Percentiles rank a stretch among this genome's conserved stretches.
Conservation (phyloP, 164 flowering plant species). For the Piper longum region DNA sequence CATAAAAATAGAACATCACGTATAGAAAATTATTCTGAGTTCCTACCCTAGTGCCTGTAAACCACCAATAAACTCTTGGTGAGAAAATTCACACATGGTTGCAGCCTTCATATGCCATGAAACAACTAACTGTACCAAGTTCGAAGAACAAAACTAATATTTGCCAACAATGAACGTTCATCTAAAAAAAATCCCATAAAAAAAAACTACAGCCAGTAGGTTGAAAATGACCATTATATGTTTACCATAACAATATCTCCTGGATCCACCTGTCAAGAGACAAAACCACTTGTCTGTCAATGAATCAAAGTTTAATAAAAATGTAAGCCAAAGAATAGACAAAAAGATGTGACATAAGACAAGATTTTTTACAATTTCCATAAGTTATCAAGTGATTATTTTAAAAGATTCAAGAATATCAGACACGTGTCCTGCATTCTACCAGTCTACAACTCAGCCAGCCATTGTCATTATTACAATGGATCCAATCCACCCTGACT, state of each 20-base stretch:
- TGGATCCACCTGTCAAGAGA: constrained; percentile 82
- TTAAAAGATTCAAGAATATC: too few species aligned
- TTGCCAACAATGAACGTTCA: constrained; percentile 1
- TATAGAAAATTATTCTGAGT: not conserved
- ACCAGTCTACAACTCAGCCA: too few species aligned
- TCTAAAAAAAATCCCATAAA: not conserved
- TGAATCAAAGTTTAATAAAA: not conserved
- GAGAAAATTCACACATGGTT: constrained; percentile 97
- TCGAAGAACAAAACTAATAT: constrained; percentile 1
- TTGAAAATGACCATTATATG: not conserved
- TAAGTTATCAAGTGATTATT: too few species aligned
- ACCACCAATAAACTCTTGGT: constrained; percentile 85
- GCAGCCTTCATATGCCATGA: constrained; percentile 99
- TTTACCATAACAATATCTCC: constrained; percentile 96
- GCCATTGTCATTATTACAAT: too few species aligned
- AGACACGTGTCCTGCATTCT: too few species aligned
- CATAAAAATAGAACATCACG: not conserved
- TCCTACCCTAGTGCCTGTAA: constrained; percentile 77
- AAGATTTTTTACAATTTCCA: too few species aligned
- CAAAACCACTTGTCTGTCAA: not conserved
- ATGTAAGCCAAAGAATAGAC: not conserved
- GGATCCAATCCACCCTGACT: too few species aligned
- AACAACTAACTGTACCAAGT: constrained; percentile 55
- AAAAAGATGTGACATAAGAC: not conserved
- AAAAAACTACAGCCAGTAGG: not conserved